These are phyloP conservation scores for Ocimum tenuiflorum DNA, from an alignment of 257 asterid genomes.

Conservation along the genomic window DNA sequence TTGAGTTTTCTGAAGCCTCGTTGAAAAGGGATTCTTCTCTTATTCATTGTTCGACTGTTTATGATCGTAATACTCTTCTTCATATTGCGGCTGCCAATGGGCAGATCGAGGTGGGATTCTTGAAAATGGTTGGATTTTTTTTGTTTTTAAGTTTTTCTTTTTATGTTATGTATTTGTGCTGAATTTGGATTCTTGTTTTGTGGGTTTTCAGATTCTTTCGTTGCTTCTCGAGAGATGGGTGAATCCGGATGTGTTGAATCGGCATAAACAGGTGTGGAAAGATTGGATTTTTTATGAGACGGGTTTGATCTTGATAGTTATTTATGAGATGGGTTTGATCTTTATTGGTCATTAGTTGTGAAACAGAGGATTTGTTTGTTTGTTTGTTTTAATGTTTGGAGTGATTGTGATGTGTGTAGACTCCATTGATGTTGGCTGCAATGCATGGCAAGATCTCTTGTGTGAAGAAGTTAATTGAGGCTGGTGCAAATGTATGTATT, in stretches of 20 bases:
- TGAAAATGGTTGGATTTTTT: neutral
- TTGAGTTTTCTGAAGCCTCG: conserved; percentile 42
- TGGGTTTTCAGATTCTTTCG: conserved; percentile 54
- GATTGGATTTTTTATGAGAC: neutral
- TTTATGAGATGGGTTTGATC: conserved; percentile 9
- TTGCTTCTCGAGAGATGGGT: conserved; percentile 64
- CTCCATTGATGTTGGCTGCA: conserved; percentile 98
- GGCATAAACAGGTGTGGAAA: conserved; percentile 49
- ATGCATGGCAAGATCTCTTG: conserved; percentile 93
- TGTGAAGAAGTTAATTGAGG: conserved; percentile 71
- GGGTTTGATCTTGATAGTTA: conserved; percentile 13
- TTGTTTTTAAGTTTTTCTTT: neutral
- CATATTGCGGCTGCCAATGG: conserved; percentile 98
- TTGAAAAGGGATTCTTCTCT: conserved; percentile 40
- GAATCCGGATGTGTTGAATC: conserved; percentile 74
- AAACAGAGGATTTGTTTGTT: no score
- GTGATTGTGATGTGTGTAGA: conserved; percentile 44
- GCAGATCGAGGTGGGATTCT: conserved; percentile 78
- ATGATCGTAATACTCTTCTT: conserved; percentile 69
- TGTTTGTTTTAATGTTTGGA: neutral
- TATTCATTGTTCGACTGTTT: conserved; percentile 40
- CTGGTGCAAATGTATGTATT: conserved; percentile 83
- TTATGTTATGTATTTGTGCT: neutral
- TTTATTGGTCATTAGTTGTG: neutral
- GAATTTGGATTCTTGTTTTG: conserved; percentile 8